A percentile compares a stretch with the other conserved stretches of the same genome.
Evolutionary conservation across 257 asterid genomes (phyloP).

Genomic region (Asclepias syriaca): DNA sequence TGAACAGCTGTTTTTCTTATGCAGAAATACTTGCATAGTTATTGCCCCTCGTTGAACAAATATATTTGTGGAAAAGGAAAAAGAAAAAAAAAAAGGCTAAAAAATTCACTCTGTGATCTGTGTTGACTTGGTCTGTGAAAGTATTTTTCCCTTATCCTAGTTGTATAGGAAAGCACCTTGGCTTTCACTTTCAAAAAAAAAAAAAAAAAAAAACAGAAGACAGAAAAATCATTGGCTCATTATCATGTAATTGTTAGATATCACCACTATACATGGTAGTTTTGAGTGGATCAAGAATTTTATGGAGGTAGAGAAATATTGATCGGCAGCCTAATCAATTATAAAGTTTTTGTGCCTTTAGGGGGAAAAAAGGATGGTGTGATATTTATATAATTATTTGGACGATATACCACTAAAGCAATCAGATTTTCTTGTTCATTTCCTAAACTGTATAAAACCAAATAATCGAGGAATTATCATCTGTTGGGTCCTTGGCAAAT

Average conservation of each 20-base stretch:
- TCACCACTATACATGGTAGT: neutral
- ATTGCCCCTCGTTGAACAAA: neutral
- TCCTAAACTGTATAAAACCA: neutral
- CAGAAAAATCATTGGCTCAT: neutral
- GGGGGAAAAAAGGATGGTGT: neutral
- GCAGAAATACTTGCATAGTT: too few relatives aligned
- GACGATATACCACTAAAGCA: neutral
- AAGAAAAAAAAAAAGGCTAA: too few relatives aligned
- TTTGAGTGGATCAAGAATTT: neutral
- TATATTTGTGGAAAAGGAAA: neutral
- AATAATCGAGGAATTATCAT: neutral
- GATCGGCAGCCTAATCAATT: neutral
- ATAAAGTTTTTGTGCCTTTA: neutral
- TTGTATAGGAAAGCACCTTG: neutral
- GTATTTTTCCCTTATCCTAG: neutral
- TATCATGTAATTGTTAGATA: neutral
- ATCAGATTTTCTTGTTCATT: neutral
- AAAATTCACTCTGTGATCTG: neutral
- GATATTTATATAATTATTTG: neutral
- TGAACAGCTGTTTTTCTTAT: neutral
- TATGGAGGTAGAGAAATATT: neutral
- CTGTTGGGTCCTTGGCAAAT: too few relatives aligned
- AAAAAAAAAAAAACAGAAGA: neutral
- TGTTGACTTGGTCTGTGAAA: neutral
- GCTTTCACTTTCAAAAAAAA: neutral